These are phyloP conservation scores for Rhizopogon salebrosus DNA, from an alignment of 768 basidiomycete species.

Conservation along the genomic window DNA sequence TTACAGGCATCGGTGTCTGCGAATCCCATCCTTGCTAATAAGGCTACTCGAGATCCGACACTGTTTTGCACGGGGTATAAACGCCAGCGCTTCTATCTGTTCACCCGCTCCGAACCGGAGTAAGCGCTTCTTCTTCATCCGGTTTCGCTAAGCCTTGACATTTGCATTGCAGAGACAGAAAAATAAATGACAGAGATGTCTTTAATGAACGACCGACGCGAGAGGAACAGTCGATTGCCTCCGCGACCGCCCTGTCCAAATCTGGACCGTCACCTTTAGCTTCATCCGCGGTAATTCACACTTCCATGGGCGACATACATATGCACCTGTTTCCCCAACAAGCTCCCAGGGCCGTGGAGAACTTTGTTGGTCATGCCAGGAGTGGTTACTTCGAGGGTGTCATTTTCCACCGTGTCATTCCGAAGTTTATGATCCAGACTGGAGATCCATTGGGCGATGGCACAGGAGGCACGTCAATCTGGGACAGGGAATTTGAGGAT, in stretches of 20 bases:
- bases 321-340: constrained; percentile 85
- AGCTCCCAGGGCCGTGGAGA: constrained; percentile 94
- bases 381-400: constrained; percentile 90
- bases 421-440: constrained; percentile 98
- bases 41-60: constrained; percentile 81
- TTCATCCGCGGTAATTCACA: constrained; percentile 85
- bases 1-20: constrained; percentile 83
- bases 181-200: constrained; percentile 87
- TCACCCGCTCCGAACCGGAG: constrained; percentile 89
- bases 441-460: constrained; percentile 95
- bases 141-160: not conserved
- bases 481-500: constrained; percentile 88
- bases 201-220: constrained; percentile 98
- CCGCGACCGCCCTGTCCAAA: constrained; percentile 44
- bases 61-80: constrained; percentile 93
- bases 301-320: constrained; percentile 91
- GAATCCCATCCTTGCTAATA: constrained; percentile 90
- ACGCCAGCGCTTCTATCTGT: constrained; percentile 89
- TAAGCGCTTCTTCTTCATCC: constrained; percentile 35
- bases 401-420: constrained; percentile 95
- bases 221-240: constrained; percentile 88
- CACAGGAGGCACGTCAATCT: constrained; percentile 86
- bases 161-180: constrained; percentile 58
- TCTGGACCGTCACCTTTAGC: constrained; percentile 68
- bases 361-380: constrained; percentile 89